These are phyloP conservation scores for Saccharomycopsis selenospora DNA, from an alignment of 805 yeast genomes.

Conservation along the genomic window DNA sequence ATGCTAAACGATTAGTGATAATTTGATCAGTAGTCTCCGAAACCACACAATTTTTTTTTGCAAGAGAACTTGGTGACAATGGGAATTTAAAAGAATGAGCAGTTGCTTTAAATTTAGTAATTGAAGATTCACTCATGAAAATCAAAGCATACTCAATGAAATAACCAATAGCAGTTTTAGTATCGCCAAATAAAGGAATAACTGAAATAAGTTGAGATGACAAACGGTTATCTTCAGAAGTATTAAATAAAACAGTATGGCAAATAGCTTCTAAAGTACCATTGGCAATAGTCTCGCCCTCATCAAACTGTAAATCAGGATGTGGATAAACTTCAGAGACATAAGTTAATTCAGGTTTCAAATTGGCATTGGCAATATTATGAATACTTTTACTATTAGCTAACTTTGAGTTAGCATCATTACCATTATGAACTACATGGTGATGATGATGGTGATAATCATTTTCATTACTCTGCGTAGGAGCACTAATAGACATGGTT, in stretches of 20 bases:
- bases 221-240: conserved; percentile 34
- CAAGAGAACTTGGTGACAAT: conserved; percentile 19
- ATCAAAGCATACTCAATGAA: conserved; percentile 37
- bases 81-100: conserved; percentile 18
- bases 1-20: conserved; percentile 44
- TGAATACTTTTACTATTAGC: background rate
- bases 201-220: conserved; percentile 39
- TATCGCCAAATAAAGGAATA: conserved; percentile 49
- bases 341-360: conserved; percentile 23
- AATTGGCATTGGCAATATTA: background rate
- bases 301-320: conserved; percentile 50
- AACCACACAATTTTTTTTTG: conserved; percentile 23
- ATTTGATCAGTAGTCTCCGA: conserved; percentile 31
- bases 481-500: conserved; percentile 6
- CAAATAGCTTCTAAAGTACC: conserved; percentile 68
- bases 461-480: conserved; percentile 14
- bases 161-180: conserved; percentile 36
- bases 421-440: background rate
- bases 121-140: conserved; percentile 23
- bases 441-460: conserved; percentile 1
- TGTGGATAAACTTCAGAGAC: conserved; percentile 47
- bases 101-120: conserved; percentile 8
- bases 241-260: conserved; percentile 61
- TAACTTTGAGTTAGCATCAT: conserved; percentile 6
- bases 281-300: conserved; percentile 38